Base-by-base conservation (phyloP, 352 stramenopile species). In the Phytophthora pisi region DNA sequence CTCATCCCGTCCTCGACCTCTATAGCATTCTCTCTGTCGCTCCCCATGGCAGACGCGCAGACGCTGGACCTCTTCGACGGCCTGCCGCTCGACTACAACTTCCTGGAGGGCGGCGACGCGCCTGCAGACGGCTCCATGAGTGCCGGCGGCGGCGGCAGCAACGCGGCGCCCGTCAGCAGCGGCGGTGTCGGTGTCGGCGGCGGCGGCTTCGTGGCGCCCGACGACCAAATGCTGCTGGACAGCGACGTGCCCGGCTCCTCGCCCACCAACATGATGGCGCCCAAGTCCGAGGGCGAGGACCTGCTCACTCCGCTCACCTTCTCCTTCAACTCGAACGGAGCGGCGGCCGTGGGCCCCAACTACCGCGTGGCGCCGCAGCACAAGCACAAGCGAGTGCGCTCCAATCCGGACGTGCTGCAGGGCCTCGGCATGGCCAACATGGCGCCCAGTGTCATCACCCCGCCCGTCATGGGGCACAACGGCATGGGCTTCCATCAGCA, bases 341-440 rank as follows among this genome's bases (percentile, higher is more conserved):
- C 45, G 11, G 28, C 62, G 20, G 11, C 62, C 10, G 46, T 16
- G 26, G 60, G 34, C 8, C 31, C 54, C 11, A 70, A 64, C 46
- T 88, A 86, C 63, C 77, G 68, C 51, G 64, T 76, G 34, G 75
- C 79, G 9, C 68, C 79, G 23, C 77, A 86, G 61, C 77, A 88
- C 62, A 81, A 80, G 53, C 79, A 88, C 74, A 88, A 88, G 72
- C 79, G 79, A 24, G 77, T 86, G 28, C 66, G 74, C n/a, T 88
- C 79, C 16, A 88, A 86, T 36, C 78, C 79, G 24, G 79, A 88
- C 69, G 74, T 86, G 57, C 54, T 86, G 26, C 72, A 81, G 42
- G 72, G 64, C 30, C 77, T 88, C 28, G 59, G 64, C 26, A 68
- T 81, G 51, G 66, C 66, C 24, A 70, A 66, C 40, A 75, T 77